phyloP scores from a whole-genome alignment of 306 rosid species.

The Leucaena leucocephala region DNA sequence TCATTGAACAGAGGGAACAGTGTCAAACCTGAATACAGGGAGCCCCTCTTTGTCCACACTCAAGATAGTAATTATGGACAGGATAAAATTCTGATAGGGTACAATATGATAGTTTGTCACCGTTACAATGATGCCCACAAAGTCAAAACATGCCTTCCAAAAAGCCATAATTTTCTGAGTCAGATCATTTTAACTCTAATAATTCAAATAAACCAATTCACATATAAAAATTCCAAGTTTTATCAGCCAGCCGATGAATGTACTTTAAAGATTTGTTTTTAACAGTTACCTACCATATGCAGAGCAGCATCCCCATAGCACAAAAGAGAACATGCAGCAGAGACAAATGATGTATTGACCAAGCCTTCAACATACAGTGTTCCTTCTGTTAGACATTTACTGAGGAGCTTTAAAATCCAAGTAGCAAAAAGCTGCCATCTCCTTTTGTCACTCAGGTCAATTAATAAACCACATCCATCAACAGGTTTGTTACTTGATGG shows the following conservation, averaged over 20 bases:
- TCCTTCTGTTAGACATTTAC: slow-evolving; percentile 82
- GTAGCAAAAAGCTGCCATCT: slow-evolving; percentile 86
- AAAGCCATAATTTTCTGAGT: slow-evolving; percentile 45
- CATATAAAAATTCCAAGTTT: slow-evolving; percentile 11
- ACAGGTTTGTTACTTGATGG: slow-evolving; percentile 55
- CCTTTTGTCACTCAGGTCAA: slow-evolving; percentile 57
- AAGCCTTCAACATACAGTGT: slow-evolving; percentile 89
- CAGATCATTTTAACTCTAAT: slow-evolving; percentile 11
- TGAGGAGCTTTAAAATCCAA: slow-evolving; percentile 80
- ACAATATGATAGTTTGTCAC: slow-evolving; percentile 60
- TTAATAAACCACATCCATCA: slow-evolving; percentile 69
- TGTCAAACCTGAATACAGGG: slow-evolving; percentile 80
- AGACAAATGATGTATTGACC: slow-evolving; percentile 60
- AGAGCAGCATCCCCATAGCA: slow-evolving; percentile 81
- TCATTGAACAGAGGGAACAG: slow-evolving; percentile 24
- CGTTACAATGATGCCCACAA: slow-evolving; percentile 60
- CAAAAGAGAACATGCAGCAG: slow-evolving; percentile 72
- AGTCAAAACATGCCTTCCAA: slow-evolving; percentile 89
- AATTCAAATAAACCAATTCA: slow-evolving; percentile 21
- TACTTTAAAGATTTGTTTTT: slow-evolving; percentile 12
- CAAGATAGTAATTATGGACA: slow-evolving; percentile 67
- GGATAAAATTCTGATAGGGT: slow-evolving; percentile 76
- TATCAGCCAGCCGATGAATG: slow-evolving; percentile 30
- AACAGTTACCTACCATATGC: slow-evolving; percentile 68
- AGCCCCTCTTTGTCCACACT: slow-evolving; percentile 79